Evolutionary conservation across 495 filamentous ascomycete species (phyloP).

Genomic region (Elaphomyces granulatus): DNA sequence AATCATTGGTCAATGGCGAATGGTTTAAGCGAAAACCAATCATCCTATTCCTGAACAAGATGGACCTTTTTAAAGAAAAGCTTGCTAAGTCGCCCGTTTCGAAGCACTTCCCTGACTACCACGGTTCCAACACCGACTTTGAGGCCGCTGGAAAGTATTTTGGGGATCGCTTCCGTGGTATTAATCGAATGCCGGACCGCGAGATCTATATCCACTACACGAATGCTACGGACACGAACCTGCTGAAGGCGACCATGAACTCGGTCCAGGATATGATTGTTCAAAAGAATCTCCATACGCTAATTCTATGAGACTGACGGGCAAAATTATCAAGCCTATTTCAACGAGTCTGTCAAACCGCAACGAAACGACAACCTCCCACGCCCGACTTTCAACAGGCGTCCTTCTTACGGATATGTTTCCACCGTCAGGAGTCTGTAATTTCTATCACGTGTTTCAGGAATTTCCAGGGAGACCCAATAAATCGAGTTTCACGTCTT

Average conservation of each 20-base stretch:
- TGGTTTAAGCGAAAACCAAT: constrained; percentile 96
- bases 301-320: constrained; percentile 73
- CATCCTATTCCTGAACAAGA: constrained; percentile 98
- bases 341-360: too few relatives aligned
- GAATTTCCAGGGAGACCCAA: too few relatives aligned
- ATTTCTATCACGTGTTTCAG: too few relatives aligned
- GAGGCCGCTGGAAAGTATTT: constrained; percentile 67
- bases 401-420: too few relatives aligned
- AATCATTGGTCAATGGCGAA: constrained; percentile 91
- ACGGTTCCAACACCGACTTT: constrained; percentile 39
- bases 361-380: too few relatives aligned
- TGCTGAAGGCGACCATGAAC: constrained; percentile 93
- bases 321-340: too few relatives aligned
- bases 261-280: constrained; percentile 99
- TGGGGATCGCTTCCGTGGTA: constrained; percentile 71
- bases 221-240: constrained; percentile 87
- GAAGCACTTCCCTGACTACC: constrained; percentile 89
- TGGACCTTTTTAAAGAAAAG: constrained; percentile 93
- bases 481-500: too few relatives aligned
- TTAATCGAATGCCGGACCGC: constrained; percentile 72
- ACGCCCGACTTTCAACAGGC: too few relatives aligned
- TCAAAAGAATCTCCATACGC: constrained; percentile 85
- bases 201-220: constrained; percentile 92
- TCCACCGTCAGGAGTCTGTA: too few relatives aligned
- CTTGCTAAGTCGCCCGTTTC: constrained; percentile 65